Evolutionary conservation across 2,329 filamentous ascomycete genomes (phyloP).

Genomic region (Tolypocladium tundrense): DNA sequence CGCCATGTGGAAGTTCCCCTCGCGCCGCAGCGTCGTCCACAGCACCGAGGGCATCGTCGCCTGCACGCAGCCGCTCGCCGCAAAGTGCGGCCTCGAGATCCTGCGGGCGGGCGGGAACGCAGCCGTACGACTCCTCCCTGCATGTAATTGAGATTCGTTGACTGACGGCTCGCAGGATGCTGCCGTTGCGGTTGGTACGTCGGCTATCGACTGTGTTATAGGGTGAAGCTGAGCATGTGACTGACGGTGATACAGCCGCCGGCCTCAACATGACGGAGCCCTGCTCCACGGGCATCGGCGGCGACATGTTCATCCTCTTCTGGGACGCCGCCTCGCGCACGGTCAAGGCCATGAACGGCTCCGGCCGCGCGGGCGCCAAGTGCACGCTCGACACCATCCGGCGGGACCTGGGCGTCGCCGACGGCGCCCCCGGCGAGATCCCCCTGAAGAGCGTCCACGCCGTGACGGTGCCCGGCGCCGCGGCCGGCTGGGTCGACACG

Average conservation of each 20-base stretch:
- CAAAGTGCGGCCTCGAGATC: slow-evolving; percentile 75
- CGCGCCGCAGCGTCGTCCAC: slow-evolving; percentile 83
- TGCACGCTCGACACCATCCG: slow-evolving; percentile 61
- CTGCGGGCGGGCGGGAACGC: slow-evolving; percentile 87
- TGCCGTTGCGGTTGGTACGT: slow-evolving; percentile 76
- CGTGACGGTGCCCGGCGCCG: slow-evolving; percentile 80
- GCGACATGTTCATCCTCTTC: slow-evolving; percentile 93
- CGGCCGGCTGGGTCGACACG: slow-evolving; percentile 88
- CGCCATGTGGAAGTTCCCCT: slow-evolving; percentile 57
- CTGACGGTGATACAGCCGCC: slow-evolving; percentile 47
- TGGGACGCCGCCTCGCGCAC: slow-evolving; percentile 76
- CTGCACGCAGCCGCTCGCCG: slow-evolving; percentile 81
- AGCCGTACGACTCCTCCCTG: slow-evolving; percentile 48
- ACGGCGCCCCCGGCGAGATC: slow-evolving; percentile 48
- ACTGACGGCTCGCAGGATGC: slow-evolving; percentile 55
- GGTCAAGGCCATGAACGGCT: slow-evolving; percentile 83
- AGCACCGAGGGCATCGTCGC: slow-evolving; percentile 87
- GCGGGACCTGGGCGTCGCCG: slow-evolving; percentile 54
- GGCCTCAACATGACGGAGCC: slow-evolving; percentile 91
- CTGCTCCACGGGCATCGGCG: slow-evolving; percentile 85
- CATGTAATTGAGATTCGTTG: too few relatives aligned
- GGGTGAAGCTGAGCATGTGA: background rate
- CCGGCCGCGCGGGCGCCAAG: slow-evolving; percentile 67
- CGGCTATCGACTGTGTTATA: too few relatives aligned
- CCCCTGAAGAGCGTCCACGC: slow-evolving; percentile 69